Conservation (phyloP, 2,329 filamentous ascomycete species). For the Microcyclospora tardicrescens region DNA sequence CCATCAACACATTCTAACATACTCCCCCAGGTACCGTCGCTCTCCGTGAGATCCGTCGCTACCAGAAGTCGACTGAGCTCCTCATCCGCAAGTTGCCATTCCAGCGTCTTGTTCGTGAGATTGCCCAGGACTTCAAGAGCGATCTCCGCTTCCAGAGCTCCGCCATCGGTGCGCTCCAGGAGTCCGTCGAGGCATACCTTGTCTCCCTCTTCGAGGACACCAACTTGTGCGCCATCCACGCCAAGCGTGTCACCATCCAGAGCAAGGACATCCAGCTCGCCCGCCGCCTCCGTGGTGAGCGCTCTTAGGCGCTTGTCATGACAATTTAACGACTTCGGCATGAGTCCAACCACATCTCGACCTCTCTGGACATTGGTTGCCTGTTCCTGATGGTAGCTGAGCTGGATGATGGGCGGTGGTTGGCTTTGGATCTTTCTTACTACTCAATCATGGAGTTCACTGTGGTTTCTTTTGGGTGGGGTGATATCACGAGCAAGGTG, state of each 20-base stretch:
- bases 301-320: constrained; percentile 28
- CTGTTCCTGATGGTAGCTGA: constrained; percentile 2
- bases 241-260: constrained; percentile 80
- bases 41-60: constrained; percentile 78
- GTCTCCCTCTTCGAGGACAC: constrained; percentile 94
- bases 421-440: constrained; percentile 12
- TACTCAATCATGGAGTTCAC: constrained; percentile 12
- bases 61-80: constrained; percentile 81
- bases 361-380: constrained; percentile 15
- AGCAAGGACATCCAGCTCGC: constrained; percentile 96
- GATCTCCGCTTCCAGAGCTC: constrained; percentile 93
- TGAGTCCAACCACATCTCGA: constrained; percentile 14
- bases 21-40: constrained; percentile 58
- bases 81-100: constrained; percentile 71
- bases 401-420: constrained; percentile 22
- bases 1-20: constrained; percentile 12
- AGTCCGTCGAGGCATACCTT: constrained; percentile 91
- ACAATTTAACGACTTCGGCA: constrained; percentile 1
- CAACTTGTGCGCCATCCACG: constrained; percentile 92
- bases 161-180: constrained; percentile 83
- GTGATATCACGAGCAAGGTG: constrained; percentile 22
- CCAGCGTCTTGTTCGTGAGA: constrained; percentile 65
- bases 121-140: constrained; percentile 50
- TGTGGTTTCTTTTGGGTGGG: constrained; percentile 12
- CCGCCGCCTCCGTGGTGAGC: constrained; percentile 42